These are phyloP conservation scores for Mallotus nudiflorus DNA, from an alignment of 345 rosid species.

Conservation along the genomic window DNA sequence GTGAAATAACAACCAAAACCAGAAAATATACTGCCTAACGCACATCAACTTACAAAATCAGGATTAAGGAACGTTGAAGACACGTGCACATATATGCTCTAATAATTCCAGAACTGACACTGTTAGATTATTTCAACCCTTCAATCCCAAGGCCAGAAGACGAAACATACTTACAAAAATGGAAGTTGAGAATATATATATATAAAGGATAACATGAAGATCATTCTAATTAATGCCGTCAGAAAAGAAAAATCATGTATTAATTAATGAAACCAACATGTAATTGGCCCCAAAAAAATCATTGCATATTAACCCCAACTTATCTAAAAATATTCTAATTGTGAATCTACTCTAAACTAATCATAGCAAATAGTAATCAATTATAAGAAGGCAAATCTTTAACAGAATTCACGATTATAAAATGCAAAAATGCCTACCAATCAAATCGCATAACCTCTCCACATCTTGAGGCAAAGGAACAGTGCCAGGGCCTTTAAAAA, in stretches of 20 bases:
- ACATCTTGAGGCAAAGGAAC: constrained; percentile 55
- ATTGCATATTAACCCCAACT: not conserved
- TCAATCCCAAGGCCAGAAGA: too few species aligned
- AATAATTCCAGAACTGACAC: too few species aligned
- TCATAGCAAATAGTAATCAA: not conserved
- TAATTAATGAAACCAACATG: not conserved
- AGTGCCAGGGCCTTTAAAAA: constrained; percentile 56
- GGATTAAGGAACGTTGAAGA: too few species aligned
- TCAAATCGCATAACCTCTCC: constrained; percentile 36
- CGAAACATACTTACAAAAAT: too few species aligned
- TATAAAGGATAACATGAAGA: not conserved
- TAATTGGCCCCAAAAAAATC: not conserved
- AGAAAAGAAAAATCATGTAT: not conserved
- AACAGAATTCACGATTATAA: not conserved
- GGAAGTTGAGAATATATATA: too few species aligned
- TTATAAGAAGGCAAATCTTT: not conserved
- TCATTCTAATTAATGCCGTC: not conserved
- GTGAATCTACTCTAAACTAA: too few species aligned
- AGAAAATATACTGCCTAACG: too few species aligned
- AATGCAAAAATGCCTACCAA: constrained; percentile 40
- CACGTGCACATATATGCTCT: too few species aligned
- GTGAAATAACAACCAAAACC: too few species aligned
- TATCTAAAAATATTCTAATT: not conserved
- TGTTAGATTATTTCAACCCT: too few species aligned
- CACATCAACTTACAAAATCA: too few species aligned